Evolutionary conservation across 371 early-diverging fungal genomes (phyloP).

Genomic region (Mortierella sp.): DNA sequence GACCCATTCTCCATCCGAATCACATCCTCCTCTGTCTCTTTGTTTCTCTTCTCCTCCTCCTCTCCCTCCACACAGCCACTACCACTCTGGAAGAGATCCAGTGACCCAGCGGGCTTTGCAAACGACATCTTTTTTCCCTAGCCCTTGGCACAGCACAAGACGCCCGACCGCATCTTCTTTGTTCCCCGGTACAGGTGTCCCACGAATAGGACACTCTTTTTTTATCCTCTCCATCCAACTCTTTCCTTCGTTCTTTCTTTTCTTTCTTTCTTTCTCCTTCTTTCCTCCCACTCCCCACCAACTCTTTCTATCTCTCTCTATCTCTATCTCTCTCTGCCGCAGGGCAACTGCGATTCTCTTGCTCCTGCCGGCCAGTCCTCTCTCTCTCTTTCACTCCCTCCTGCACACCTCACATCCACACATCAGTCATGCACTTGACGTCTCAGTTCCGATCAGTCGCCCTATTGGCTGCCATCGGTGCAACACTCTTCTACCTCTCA

Average conservation of each 20-base stretch:
- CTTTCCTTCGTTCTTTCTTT: background rate
- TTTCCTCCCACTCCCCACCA: background rate
- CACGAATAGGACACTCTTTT: too few species aligned
- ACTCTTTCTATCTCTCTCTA: background rate
- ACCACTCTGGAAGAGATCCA: too few species aligned
- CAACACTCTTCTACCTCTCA: conserved; percentile 30
- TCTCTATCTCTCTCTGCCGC: background rate
- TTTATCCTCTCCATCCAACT: background rate
- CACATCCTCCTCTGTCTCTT: background rate
- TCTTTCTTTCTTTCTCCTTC: background rate
- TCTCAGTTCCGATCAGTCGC: conserved; percentile 21
- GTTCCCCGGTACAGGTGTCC: too few species aligned
- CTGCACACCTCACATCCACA: background rate
- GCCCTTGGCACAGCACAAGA: too few species aligned
- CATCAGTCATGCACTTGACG: conserved; percentile 3
- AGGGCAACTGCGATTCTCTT: conserved; percentile 1
- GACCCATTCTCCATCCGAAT: background rate
- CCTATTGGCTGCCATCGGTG: conserved; percentile 25
- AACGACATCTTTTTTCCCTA: too few species aligned
- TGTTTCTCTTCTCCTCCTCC: background rate
- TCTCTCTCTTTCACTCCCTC: background rate
- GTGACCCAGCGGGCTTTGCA: too few species aligned
- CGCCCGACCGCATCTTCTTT: too few species aligned
- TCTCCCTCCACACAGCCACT: background rate
- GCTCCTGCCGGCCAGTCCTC: background rate